These are phyloP conservation scores for Pseudopithomyces maydicus DNA, from an alignment of 2,329 filamentous ascomycete genomes.

Conservation along the genomic window DNA sequence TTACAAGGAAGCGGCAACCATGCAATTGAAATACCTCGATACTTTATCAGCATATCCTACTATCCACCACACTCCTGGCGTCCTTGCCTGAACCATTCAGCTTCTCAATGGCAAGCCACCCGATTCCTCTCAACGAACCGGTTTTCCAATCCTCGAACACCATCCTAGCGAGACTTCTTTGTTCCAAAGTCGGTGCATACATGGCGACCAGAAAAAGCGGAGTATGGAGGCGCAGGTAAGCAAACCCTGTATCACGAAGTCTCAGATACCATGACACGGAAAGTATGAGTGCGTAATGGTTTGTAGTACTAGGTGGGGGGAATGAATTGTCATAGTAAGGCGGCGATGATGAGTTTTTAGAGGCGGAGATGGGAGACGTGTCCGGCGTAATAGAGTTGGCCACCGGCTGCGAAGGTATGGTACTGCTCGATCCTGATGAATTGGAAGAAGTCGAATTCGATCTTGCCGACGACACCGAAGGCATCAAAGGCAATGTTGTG, in stretches of 20 bases:
- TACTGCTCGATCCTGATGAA: background rate
- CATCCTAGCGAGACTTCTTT: constrained; percentile 10
- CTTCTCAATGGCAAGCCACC: constrained; percentile 4
- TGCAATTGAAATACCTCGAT: no score
- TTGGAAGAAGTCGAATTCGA: background rate
- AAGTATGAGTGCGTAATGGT: constrained; percentile 11
- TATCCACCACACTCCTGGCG: background rate
- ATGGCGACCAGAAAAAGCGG: constrained; percentile 11
- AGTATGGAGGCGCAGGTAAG: constrained; percentile 9
- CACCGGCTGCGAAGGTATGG: background rate
- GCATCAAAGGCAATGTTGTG: background rate
- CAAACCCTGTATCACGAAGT: constrained; percentile 11
- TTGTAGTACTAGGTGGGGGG: background rate
- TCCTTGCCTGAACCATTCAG: background rate
- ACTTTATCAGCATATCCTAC: no score
- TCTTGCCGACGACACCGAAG: background rate
- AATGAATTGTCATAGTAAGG: background rate
- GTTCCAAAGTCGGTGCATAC: constrained; percentile 7
- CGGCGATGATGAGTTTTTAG: background rate
- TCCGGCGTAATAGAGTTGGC: background rate
- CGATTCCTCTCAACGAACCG: constrained; percentile 11
- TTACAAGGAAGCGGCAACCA: no score
- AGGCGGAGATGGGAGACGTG: background rate
- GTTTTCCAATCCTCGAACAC: constrained; percentile 10
- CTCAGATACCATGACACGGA: constrained; percentile 10